These are phyloP conservation scores for Neurospora pannonica DNA, from an alignment of 495 filamentous ascomycete genomes.

Conservation along the genomic window DNA sequence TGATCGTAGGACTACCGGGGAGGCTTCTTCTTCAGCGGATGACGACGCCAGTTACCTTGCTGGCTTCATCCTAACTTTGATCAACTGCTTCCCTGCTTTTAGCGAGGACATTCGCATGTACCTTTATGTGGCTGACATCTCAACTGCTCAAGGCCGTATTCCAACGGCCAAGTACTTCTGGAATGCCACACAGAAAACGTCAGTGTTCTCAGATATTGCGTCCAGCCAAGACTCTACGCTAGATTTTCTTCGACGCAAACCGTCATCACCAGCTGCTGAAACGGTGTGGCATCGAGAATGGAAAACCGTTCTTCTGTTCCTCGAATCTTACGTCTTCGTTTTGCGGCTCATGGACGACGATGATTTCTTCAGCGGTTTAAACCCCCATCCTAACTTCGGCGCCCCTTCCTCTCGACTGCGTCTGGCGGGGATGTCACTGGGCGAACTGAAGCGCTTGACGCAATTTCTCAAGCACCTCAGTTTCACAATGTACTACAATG, in stretches of 20 bases:
- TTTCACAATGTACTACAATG: slow-evolving; percentile 82
- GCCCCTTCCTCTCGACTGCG: slow-evolving; percentile 30
- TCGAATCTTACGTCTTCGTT: slow-evolving; percentile 89
- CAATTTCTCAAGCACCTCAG: slow-evolving; percentile 87
- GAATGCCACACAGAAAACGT: slow-evolving; percentile 59
- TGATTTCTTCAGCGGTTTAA: slow-evolving; percentile 51
- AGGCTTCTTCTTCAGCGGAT: slow-evolving; percentile 21
- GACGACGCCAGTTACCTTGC: slow-evolving; percentile 68
- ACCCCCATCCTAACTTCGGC: slow-evolving; percentile 1
- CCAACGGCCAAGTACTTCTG: slow-evolving; percentile 87
- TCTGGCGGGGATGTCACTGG: slow-evolving; percentile 59
- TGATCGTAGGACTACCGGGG: slow-evolving; percentile 17
- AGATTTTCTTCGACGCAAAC: slow-evolving; percentile 15
- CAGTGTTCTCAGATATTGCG: slow-evolving; percentile 55
- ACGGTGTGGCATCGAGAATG: slow-evolving; percentile 57
- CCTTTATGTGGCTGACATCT: slow-evolving; percentile 72
- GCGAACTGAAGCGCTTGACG: slow-evolving; percentile 63
- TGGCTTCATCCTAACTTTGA: slow-evolving; percentile 74
- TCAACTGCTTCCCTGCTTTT: slow-evolving; percentile 74
- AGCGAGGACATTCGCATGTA: slow-evolving; percentile 94
- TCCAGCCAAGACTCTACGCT: slow-evolving; percentile 17
- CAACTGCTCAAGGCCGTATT: slow-evolving; percentile 34
- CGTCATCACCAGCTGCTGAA: slow-evolving; percentile 4
- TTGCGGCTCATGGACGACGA: slow-evolving; percentile 91
- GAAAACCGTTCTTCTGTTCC: slow-evolving; percentile 80